These are phyloP conservation scores for Skeletonema costatum DNA, from an alignment of 108 stramenopile genomes.

Conservation along the genomic window DNA sequence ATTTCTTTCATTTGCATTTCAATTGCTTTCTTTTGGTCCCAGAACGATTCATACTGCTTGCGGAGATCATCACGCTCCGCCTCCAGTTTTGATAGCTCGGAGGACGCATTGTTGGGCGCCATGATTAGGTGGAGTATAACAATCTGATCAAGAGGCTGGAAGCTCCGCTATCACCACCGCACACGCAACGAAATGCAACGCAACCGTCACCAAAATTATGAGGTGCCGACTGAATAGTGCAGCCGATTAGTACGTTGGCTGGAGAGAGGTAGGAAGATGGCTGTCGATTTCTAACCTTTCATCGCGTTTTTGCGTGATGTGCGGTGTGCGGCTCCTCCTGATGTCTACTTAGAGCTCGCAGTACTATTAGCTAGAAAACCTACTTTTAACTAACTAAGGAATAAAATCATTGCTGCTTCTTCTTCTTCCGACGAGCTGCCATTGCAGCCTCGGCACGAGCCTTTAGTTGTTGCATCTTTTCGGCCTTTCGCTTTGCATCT, in stretches of 20 bases:
- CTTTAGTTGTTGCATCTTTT: conserved; percentile 70
- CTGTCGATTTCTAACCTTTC: no score
- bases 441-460: conserved; percentile 46
- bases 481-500: conserved; percentile 76
- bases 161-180: no score
- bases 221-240: no score
- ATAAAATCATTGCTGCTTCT: not conserved
- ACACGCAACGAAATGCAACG: not conserved
- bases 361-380: no score
- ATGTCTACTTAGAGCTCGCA: no score
- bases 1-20: conserved; percentile 45
- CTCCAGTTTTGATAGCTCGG: not conserved
- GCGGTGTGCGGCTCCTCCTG: no score
- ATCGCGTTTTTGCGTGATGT: no score
- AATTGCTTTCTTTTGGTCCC: conserved; percentile 39
- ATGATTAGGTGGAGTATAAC: not conserved
- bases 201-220: not conserved
- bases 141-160: not conserved
- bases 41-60: not conserved
- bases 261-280: no score
- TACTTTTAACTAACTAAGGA: no score
- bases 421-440: conserved; percentile 35
- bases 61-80: conserved; percentile 21
- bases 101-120: not conserved
- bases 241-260: no score